phyloP scores from a whole-genome alignment of 2,329 filamentous ascomycete species.

The Xylariales sp. region DNA sequence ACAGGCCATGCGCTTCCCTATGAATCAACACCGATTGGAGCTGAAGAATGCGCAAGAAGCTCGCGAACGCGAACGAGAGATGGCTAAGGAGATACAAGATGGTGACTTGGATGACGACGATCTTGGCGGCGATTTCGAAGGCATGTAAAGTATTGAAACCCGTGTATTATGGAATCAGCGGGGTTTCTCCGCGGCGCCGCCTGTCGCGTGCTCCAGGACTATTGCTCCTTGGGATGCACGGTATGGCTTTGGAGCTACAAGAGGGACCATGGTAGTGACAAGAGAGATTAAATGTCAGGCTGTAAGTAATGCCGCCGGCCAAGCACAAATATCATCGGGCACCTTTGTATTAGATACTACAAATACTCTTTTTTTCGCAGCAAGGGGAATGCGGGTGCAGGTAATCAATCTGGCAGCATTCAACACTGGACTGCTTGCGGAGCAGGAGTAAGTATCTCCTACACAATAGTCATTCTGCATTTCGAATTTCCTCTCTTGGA shows the following conservation, averaged over 20 bases:
- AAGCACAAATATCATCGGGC: conserved; percentile 40
- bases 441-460: background rate
- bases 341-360: conserved; percentile 47
- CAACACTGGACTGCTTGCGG: conserved; percentile 25
- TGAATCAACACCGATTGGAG: conserved; percentile 98
- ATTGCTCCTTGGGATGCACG: conserved; percentile 22
- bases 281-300: conserved; percentile 33
- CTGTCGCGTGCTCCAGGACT: conserved; percentile 27
- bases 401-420: conserved; percentile 33
- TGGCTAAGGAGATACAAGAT: conserved; percentile 99
- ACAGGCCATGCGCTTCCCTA: conserved; percentile 97
- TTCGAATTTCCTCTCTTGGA: background rate
- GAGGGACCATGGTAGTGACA: conserved; percentile 38
- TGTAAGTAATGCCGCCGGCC: conserved; percentile 31
- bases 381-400: conserved; percentile 15
- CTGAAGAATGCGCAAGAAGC: conserved; percentile 98
- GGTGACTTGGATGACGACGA: conserved; percentile 97
- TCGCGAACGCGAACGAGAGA: conserved; percentile 93
- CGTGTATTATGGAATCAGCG: conserved; percentile 46
- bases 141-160: conserved; percentile 71
- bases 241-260: conserved; percentile 27
- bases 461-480: background rate
- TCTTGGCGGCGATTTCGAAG: conserved; percentile 94
- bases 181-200: conserved; percentile 32
- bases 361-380: conserved; percentile 35